phyloP scores from a whole-genome alignment of 257 asterid species.

The Dorcoceras hygrometricum region DNA sequence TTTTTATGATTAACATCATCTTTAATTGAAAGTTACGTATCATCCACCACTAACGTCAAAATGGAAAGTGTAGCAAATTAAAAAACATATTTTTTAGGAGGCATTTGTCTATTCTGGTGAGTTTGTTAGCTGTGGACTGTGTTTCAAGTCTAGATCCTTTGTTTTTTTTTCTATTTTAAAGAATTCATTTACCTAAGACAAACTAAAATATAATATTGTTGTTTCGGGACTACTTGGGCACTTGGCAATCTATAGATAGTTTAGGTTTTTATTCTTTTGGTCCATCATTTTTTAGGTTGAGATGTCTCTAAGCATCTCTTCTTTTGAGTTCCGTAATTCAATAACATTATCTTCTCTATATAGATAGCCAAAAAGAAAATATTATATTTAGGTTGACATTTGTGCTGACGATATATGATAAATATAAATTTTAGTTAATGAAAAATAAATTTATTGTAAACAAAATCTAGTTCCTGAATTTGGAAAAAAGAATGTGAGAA shows the following conservation, averaged over 20 bases:
- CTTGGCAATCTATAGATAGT: background rate
- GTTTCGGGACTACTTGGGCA: background rate
- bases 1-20: background rate
- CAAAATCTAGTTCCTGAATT: too few relatives aligned
- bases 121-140: too few relatives aligned
- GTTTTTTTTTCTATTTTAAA: conserved; percentile 5
- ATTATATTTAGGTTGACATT: too few relatives aligned
- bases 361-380: too few relatives aligned
- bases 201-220: too few relatives aligned
- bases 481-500: too few relatives aligned
- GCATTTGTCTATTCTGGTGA: too few relatives aligned
- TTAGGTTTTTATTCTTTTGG: conserved; percentile 24
- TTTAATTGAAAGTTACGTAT: conserved; percentile 36
- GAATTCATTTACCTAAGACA: background rate
- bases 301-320: conserved; percentile 25
- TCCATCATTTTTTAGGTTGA: conserved; percentile 38
- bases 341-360: background rate
- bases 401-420: too few relatives aligned
- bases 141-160: conserved; percentile 7
- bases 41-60: conserved; percentile 36
- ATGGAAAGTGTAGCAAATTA: too few relatives aligned
- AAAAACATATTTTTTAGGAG: too few relatives aligned
- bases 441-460: too few relatives aligned
- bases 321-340: background rate
- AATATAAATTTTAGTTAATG: too few relatives aligned